Base-by-base conservation (phyloP, 2,329 filamentous ascomycete species). In the Thelonectria rubi region DNA sequence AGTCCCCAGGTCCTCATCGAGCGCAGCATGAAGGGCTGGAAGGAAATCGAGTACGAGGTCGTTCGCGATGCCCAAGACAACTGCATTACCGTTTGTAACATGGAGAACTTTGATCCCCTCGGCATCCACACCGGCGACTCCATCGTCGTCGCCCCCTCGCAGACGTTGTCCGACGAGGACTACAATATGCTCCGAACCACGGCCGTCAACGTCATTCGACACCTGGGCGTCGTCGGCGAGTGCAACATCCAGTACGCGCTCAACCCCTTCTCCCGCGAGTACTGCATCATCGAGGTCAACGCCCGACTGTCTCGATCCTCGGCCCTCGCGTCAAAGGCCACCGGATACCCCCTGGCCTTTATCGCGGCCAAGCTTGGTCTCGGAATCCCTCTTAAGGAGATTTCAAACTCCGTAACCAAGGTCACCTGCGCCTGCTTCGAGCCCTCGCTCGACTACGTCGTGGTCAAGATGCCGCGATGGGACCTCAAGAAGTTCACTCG, bases 221-320 rank as follows among this genome's bases (percentile, higher is more conserved):
- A 99, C 77, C 87, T 99, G 21, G 95, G 95, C 51, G 95, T 99
- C 60, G 94, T 99, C 50, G 95, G 95, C 77, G 95, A 99, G 81
- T 99, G 95, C 81, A 99, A 99, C 79, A 97, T 99, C 65, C 95
- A 99, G 78, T 99, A 98, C 74, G 95, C 95, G 5, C 82, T 99
- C 55, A 97, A 99, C 80, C 95, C 95, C 3, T 92, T 94, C 78
- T 97, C 94, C 1, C 89, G 87, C 75, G 95, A 99, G 76, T 99
- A 97, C 82, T 97, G 95, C 84, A 97, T 99, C 69, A 99, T 99
- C 74, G 95, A 99, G 78, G 95, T 99, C 81, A 99, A 99, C 74
- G 95, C 94, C 50, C 91, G 94, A 85, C 83, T 99, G 61, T 99
- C 94, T 52, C 87, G 95, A 80, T 99, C 94, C 50, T 99, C 94